Conservation (phyloP, 1,284 basidiomycete species). For the Cryptococcus sp. region DNA sequence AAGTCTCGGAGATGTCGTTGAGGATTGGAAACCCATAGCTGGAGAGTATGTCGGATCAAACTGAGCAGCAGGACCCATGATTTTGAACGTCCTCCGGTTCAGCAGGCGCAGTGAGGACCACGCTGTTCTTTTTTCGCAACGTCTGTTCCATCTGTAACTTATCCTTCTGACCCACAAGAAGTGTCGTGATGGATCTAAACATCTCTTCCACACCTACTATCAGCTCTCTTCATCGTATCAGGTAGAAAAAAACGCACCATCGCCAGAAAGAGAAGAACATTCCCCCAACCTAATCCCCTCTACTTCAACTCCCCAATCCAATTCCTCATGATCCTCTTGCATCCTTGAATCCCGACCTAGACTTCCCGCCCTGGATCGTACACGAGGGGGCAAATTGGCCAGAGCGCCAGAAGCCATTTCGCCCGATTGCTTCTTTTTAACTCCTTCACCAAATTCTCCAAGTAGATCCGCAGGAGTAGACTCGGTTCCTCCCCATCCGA, state of each 20-base stretch:
- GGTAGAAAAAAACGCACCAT: slow-evolving; percentile 25
- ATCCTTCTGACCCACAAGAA: slow-evolving; percentile 42
- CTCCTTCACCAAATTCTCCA: slow-evolving; percentile 40
- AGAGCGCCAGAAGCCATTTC: slow-evolving; percentile 15
- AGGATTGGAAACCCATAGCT: no score
- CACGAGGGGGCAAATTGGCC: neutral
- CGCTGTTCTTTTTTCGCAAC: slow-evolving; percentile 36
- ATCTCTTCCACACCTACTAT: slow-evolving; percentile 41
- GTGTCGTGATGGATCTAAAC: slow-evolving; percentile 38
- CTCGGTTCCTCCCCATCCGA: slow-evolving; percentile 34
- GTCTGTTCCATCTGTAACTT: slow-evolving; percentile 43
- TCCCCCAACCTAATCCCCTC: slow-evolving; percentile 43
- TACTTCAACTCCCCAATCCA: slow-evolving; percentile 39
- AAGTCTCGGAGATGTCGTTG: no score
- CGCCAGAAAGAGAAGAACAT: slow-evolving; percentile 38
- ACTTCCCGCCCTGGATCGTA: slow-evolving; percentile 30
- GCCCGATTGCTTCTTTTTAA: slow-evolving; percentile 27
- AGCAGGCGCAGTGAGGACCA: slow-evolving; percentile 39
- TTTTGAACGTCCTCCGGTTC: neutral
- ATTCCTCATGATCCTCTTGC: slow-evolving; percentile 19
- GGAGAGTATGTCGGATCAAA: neutral
- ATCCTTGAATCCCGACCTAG: slow-evolving; percentile 37
- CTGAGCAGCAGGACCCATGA: neutral
- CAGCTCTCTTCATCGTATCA: neutral
- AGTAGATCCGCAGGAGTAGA: slow-evolving; percentile 30